Conservation (phyloP, 345 rosid genomes). For the Arabidopsis arenosa region DNA sequence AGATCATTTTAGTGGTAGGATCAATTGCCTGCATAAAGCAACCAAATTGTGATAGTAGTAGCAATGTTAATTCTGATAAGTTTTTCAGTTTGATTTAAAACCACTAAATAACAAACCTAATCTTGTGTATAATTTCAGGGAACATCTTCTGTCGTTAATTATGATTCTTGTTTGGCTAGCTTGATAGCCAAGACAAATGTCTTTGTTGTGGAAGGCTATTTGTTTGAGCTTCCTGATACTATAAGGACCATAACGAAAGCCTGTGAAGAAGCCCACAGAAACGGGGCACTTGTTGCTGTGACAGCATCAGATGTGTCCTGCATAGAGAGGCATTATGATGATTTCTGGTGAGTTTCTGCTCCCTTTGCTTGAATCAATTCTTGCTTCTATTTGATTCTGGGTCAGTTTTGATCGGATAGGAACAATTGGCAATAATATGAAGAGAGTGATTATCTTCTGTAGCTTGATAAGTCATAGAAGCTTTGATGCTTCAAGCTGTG, state of each 20-base stretch:
- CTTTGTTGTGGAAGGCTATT: conserved; percentile 89
- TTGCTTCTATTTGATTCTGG: background rate
- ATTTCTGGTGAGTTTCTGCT: conserved; percentile 68
- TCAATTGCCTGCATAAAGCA: background rate
- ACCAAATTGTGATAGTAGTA: conserved; percentile 13
- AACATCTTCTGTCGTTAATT: conserved; percentile 76
- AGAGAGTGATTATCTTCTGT: background rate
- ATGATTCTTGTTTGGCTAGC: conserved; percentile 76
- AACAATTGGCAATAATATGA: background rate
- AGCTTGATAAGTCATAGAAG: conserved; percentile 17
- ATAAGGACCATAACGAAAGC: conserved; percentile 80
- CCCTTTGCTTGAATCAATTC: background rate
- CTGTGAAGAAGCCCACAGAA: conserved; percentile 81
- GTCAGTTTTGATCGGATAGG: background rate
- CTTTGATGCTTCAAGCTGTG: background rate
- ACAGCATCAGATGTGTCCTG: conserved; percentile 96
- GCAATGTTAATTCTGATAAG: background rate
- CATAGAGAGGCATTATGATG: conserved; percentile 90
- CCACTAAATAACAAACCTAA: conserved; percentile 16
- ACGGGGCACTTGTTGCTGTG: conserved; percentile 84
- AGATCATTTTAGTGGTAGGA: background rate
- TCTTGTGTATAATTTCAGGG: conserved; percentile 59
- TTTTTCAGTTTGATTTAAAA: background rate
- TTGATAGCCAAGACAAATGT: conserved; percentile 74
- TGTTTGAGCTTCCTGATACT: conserved; percentile 92